Percentiles rank a stretch among this genome's conserved stretches.
These are phyloP conservation scores for Camptophora hylomeconis DNA, from an alignment of 2,329 filamentous ascomycete species.

Conservation along the genomic window DNA sequence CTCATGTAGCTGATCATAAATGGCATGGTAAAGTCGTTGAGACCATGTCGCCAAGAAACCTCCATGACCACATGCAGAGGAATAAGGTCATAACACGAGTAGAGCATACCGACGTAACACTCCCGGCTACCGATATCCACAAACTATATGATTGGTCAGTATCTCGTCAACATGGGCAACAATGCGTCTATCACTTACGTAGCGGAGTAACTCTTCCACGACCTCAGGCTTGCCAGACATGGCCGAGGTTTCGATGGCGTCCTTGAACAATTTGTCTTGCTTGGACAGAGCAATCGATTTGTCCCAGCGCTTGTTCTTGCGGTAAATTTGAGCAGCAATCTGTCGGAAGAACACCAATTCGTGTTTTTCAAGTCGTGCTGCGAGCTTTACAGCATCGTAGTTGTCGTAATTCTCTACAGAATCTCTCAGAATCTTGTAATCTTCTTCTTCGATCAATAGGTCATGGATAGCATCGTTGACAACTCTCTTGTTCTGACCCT, in stretches of 20 bases:
- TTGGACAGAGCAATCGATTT: constrained; percentile 96
- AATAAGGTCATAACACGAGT: constrained; percentile 95
- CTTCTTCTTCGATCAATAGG: constrained; percentile 93
- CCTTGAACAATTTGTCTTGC: constrained; percentile 99
- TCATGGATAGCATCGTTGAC: constrained; percentile 99
- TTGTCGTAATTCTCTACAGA: constrained; percentile 99
- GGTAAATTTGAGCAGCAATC: constrained; percentile 95
- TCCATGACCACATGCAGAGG: constrained; percentile 86
- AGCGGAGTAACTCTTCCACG: constrained; percentile 88
- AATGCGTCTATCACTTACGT: constrained; percentile 58
- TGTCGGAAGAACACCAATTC: constrained; percentile 98
- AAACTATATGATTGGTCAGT: constrained; percentile 50
- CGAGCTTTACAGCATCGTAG: constrained; percentile 89
- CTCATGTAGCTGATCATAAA: constrained; percentile 98
- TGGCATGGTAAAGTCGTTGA: constrained; percentile 96
- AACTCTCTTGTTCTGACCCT: constrained; percentile 92
- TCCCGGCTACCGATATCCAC: constrained; percentile 98
- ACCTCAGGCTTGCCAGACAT: constrained; percentile 83
- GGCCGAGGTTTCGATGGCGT: constrained; percentile 94
- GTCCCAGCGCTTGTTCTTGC: constrained; percentile 99
- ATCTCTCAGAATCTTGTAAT: constrained; percentile 95
- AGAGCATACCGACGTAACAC: constrained; percentile 99
- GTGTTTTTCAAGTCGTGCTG: constrained; percentile 87
- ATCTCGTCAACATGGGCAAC: constrained; percentile 1
- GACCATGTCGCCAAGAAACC: constrained; percentile 89